Evolutionary conservation across 345 rosid genomes (phyloP), one percentile per base, ranked within the genome.

Genomic region (Boechera retrofracta): DNA sequence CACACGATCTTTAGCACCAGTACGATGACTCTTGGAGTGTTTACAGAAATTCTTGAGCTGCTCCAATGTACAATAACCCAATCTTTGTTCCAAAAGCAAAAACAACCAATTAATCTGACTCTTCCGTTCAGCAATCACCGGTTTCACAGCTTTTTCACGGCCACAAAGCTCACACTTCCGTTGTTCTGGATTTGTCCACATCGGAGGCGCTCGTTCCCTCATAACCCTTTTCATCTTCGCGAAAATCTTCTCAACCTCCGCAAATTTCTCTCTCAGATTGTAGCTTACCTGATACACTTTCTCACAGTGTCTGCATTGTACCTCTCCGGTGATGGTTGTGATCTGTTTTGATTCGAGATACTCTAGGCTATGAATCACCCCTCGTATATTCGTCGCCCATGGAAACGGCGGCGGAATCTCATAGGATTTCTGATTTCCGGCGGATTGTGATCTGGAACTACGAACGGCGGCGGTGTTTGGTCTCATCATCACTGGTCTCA

Each of bases 31-130:
- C 54, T 80, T 83, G 0, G 90, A 83, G 52, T 93, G 94, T 80
- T 90, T 91, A 70, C 98, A 94, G 39, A 94, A 90, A 81, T 94
- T 90, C 86, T 89, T 94, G 63, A 94, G 77, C 76, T 92, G 92
- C 2, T 84, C 86, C 21, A 94, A 83, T 3, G 94, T 88, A 64
- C 95, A 92, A 59, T 83, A 82, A 0, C 97, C 97, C 26, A 94
- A 61, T 69, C 83, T 68, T 73, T 90, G 89, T 12, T 95, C 98
- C 57, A 90, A 78, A 21, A 94, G 81, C 86, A 94, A 72, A 75
- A 94, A 94, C 74, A 94, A 76, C 98, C 98, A 94, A 72, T 92
- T 94, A 26, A 92, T 92, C 16, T 62, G 10, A 59, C 78, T 64
- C 76, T 89, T 92, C 77, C 86, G 63, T 11, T 66, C 81, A 0